Evolutionary conservation across 495 filamentous ascomycete species (phyloP), one percentile per base, ranked within the genome.

Genomic region (Thozetella sp.): DNA sequence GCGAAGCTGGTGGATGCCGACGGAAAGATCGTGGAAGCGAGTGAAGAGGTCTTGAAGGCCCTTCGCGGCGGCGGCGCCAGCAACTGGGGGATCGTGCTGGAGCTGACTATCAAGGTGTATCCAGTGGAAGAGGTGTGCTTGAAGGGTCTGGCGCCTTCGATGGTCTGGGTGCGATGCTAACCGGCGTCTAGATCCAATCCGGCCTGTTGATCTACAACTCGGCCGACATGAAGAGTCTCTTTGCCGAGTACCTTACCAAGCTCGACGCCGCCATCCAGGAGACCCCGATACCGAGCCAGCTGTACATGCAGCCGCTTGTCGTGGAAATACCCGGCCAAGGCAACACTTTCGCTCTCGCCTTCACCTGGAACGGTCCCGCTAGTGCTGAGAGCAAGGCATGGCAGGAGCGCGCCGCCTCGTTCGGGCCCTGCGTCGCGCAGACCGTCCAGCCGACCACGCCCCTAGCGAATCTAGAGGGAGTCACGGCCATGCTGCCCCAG

Each of bases 51-150:
- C 56, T 55, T 79, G 43, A 68, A 65, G 55, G 73, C 62, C 0
- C 69, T 82, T 34, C 67, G 73, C 0, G 76, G 77, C 2, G 76
- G 63, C 1, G 78, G 78, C n/a, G 10, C n/a, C 1, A 73, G 76
- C 9, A 56, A 60, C 10, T 78, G 76, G 30, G 78, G 80, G 9
- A 67, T 79, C 0, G 70, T 81, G 37, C 67, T 73, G 1, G 74
- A 79, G 55, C 20, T 76, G 15, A 67, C 64, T 0, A 67, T 76
- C 46, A 76, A 69, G 64, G 64, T 77, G 1, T 76, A 77, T 54
- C 67, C 70, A 2, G 52, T 75, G 3, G 61, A 67, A 13, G 65
- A 54, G 53, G 74, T 78, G 64, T 50, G 71, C 67, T 6, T 25
- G 23, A 25, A 43, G 12, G n/a, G n/a, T n/a, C n/a, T n/a, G n/a